Evolutionary conservation across 2,329 filamentous ascomycete genomes (phyloP).

Genomic region (Ophiocordyceps unilateralis): DNA sequence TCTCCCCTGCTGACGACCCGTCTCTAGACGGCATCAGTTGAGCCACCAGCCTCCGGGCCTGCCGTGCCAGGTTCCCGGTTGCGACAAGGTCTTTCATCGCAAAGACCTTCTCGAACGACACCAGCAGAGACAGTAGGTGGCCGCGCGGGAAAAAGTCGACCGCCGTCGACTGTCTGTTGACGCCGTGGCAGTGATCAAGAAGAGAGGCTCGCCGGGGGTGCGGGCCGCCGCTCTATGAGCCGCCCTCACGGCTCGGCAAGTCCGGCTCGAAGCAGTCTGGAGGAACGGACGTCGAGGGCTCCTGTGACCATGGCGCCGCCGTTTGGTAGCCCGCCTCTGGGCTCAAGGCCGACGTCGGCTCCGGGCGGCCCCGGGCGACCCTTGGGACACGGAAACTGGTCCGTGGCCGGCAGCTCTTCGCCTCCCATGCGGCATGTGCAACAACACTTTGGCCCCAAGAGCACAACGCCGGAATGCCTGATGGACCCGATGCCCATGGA

Average conservation of each 20-base stretch:
- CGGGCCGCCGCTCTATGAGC: slow-evolving; percentile 2
- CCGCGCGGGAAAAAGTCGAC: neutral
- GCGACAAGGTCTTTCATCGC: slow-evolving; percentile 39
- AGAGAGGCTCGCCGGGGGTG: slow-evolving; percentile 1
- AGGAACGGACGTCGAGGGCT: slow-evolving; percentile 4
- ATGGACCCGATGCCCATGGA: slow-evolving; percentile 1
- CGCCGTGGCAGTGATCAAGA: slow-evolving; percentile 2
- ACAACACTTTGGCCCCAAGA: slow-evolving; percentile 3
- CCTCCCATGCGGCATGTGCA: slow-evolving; percentile 5
- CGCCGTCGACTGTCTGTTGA: neutral
- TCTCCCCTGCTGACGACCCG: slow-evolving; percentile 8
- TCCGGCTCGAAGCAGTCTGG: slow-evolving; percentile 4
- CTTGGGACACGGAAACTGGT: neutral
- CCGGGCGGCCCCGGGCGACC: neutral
- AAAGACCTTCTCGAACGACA: slow-evolving; percentile 43
- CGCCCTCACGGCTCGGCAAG: slow-evolving; percentile 6
- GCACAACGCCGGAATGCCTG: neutral
- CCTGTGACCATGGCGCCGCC: slow-evolving; percentile 7
- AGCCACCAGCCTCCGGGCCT: slow-evolving; percentile 38
- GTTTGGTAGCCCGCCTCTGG: slow-evolving; percentile 3
- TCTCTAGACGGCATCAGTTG: slow-evolving; percentile 37
- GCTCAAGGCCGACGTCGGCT: slow-evolving; percentile 1
- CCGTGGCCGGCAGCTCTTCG: slow-evolving; percentile 1
- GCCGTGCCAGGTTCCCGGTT: slow-evolving; percentile 33
- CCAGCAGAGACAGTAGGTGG: slow-evolving; percentile 19